Base-by-base conservation (phyloP, 208 protist species). In the Acanthamoeba castellanii region DNA sequence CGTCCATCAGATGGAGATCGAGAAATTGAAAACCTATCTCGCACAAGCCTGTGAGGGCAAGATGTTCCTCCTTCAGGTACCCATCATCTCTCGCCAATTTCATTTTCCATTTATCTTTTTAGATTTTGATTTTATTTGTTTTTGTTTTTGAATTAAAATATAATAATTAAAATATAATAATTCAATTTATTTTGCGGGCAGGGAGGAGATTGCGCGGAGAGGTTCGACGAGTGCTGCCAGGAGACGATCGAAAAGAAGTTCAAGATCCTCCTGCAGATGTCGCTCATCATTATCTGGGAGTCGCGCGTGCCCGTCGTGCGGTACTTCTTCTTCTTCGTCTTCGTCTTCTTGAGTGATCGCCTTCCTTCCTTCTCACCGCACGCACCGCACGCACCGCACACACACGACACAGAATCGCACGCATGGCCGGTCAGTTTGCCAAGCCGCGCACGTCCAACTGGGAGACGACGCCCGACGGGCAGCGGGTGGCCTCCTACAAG, bases 191-290 rank as follows among this genome's bases (percentile, higher is more conserved):
- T 22, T 27, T 94, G 30, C 8, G 14, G 14, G 72, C 27, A 97
- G 95, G 96, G 96, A 45, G 97, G 97, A 27, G 97, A 98, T 76
- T 98, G 97, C 87, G 97, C 97, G 61, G 97, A 98, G 92, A 66
- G 96, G 25, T 98, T 98, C 76, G n/a, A 70, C 20, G 96, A 98
- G 78, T 98, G 97, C 92, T 88, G 84, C 50, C 20, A 57, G 14
- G 78, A 93, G 4, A 68, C 47, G 34, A 97, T 97, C 84, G 93
- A 97, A 68, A 94, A 84, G 52, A 97, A 97, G 95, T 82, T 98
- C 61, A 96, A 97, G 93, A 96, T 98, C 57, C 8, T 98, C 27
- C 72, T 97, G 42, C 97, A 98, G 90, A 98, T 98, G 97, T 95
- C 89, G 16, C 76, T 97, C 18, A 85, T 98, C 14, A 52, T 98